Evolutionary conservation across 768 basidiomycete species (phyloP).

Genomic region (Imleria badia): DNA sequence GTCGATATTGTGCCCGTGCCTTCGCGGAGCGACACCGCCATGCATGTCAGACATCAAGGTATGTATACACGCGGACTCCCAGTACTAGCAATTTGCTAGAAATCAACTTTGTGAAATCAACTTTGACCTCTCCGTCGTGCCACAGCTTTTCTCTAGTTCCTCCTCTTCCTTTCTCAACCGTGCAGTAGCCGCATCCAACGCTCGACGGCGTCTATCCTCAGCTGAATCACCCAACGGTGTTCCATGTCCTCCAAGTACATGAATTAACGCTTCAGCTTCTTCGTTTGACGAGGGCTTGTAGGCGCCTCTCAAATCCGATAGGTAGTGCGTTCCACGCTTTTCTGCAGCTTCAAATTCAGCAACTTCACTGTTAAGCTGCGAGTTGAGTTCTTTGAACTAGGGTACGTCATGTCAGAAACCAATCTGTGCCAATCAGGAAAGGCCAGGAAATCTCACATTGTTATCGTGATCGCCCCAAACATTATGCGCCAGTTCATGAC

Average conservation of each 20-base stretch:
- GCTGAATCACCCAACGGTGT: constrained; percentile 40
- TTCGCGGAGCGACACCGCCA: too few species aligned
- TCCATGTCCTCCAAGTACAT: constrained; percentile 54
- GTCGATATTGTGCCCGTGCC: too few species aligned
- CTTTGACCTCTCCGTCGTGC: constrained; percentile 39
- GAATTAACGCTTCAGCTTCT: constrained; percentile 53
- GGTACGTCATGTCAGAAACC: constrained; percentile 21
- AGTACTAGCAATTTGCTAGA: background rate
- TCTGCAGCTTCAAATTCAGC: constrained; percentile 60
- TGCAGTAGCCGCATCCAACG: constrained; percentile 60
- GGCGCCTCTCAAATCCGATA: constrained; percentile 35
- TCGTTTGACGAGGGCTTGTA: constrained; percentile 56
- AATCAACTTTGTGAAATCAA: background rate
- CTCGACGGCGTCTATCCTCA: constrained; percentile 55
- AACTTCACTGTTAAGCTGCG: constrained; percentile 70
- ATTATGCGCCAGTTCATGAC: constrained; percentile 78
- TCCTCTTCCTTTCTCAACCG: constrained; percentile 66
- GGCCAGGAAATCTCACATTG: constrained; percentile 46
- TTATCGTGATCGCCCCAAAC: constrained; percentile 72
- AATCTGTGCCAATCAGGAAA: background rate
- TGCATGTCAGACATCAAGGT: too few species aligned
- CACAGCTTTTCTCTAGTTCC: constrained; percentile 70
- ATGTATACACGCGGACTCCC: too few species aligned
- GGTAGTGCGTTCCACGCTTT: constrained; percentile 52
- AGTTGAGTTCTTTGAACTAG: constrained; percentile 74